Base-by-base conservation (phyloP, 768 basidiomycete species). In the Clitopilus hobsonii region DNA sequence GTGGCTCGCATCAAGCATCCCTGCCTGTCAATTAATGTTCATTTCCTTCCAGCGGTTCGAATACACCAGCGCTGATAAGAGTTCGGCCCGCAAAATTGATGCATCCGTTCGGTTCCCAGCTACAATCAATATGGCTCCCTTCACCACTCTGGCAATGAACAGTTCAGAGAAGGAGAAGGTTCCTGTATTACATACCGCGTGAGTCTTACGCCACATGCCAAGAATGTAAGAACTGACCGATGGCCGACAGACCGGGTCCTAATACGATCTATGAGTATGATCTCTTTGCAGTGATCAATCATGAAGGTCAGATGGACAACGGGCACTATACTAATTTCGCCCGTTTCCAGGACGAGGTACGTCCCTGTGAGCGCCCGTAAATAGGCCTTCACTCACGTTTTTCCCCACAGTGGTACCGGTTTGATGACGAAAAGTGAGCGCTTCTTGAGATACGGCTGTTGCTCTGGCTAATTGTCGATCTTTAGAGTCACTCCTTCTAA, bases 311-410 rank as follows among this genome's bases (percentile, higher is more conserved):
- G 67, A 84, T 97, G 64, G 88, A 95, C 67, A 96, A 92, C 54
- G 96, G 95, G 0, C 96, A 98, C 64, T 98, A 97, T 69, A 94
- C 89, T 25, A 90, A 88, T 66, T 94, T 81, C 67, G 87, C 89
- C 14, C 81, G 91, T 23, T 92, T 85, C 62, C 82, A 87, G 54
- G 89, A 96, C 63, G 92, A 94, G 73, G 89, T 91, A 60, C 57
- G 87, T 73, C 38, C 20, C 56, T 18, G 29, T 27, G 26, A 5
- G 10, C 18, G 18, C 38, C 49, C 16, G 20, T n/a, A 10, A 30
- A 49, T 41, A 41, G 49, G 23, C 14, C 11, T 36, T 24, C 41
- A 38, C 51, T 55, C 23, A 52, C 50, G 47, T 55, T 26, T 38
- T 29, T 41, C 53, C 49, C 38, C 50, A 27, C 51, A 95, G 86